Evolutionary conservation across 805 yeast species (phyloP), one percentile per base, ranked within the genome.

Genomic region (Wickerhamiella allomyrinae): DNA sequence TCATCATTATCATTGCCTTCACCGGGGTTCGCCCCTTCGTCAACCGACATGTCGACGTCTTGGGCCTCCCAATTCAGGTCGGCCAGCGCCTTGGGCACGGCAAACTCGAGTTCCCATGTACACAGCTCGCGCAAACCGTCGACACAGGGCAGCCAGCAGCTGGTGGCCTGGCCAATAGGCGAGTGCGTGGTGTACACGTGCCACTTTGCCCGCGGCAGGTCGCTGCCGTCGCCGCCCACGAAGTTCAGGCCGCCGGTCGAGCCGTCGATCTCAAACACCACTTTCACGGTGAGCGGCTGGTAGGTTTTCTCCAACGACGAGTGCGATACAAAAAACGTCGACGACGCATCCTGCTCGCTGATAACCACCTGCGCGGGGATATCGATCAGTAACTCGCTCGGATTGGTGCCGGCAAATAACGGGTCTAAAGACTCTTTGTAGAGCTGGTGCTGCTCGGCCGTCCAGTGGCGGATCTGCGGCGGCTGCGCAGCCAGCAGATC

Each of bases 131-230:
- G 79, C 24, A 86, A 59, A 36, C 79, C 82, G 49, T 91, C 96
- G 5, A 91, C 70, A 57, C 98, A 91, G 0, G 99, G 99, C 39
- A 91, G 81, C 99, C 99, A 91, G n/a, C 86, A 79, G 2, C 95
- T 83, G 0, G 97, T 82, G 13, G 91, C 74, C 3, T 80, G 69
- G 14, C 85, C 84, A 36, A 78, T 61, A 22, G 84, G 86, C 4
- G 83, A 69, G 54, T 89, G 87, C 1, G 74, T 68, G 0, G 97
- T 89, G 59, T 81, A 86, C 2, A 84, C 93, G 54, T 79, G 91
- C 94, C 95, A 85, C 27, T 65, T 59, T 41, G 57, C 58, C 14
- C 68, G 67, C 21, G 54, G 53, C 15, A 60, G 41, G 7, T 49
- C 66, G 1, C 77, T 65, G 37, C 69, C 65, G 9, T 60, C 57